These are phyloP conservation scores for Psilocybe tampanensis DNA, from an alignment of 768 basidiomycete species.

Conservation along the genomic window DNA sequence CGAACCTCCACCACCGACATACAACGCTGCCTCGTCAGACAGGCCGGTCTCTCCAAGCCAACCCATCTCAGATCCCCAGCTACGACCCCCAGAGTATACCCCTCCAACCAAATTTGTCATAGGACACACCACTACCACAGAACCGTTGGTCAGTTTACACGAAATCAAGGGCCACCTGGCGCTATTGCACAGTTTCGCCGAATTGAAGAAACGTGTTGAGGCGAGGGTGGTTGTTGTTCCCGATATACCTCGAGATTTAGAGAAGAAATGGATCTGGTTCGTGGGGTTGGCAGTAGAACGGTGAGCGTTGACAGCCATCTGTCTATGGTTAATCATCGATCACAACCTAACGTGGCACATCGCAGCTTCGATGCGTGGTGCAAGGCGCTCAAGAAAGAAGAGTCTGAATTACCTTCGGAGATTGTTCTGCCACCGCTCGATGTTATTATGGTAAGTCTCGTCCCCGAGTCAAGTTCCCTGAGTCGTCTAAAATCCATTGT, in stretches of 20 bases:
- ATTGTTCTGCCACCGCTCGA: constrained; percentile 36
- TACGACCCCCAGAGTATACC: constrained; percentile 28
- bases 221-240: neutral
- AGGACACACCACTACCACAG: constrained; percentile 22
- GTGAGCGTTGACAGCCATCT: constrained; percentile 13
- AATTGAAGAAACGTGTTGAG: neutral
- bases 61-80: neutral
- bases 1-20: constrained; percentile 11
- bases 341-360: neutral
- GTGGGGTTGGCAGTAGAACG: constrained; percentile 38
- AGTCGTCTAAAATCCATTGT: neutral
- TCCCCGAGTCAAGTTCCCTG: neutral
- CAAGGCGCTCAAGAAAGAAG: constrained; percentile 9
- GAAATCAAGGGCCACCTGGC: constrained; percentile 5
- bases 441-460: constrained; percentile 35
- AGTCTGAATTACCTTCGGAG: constrained; percentile 7
- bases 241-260: neutral
- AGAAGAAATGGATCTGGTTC: constrained; percentile 33
- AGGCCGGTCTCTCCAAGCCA: neutral
- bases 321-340: neutral
- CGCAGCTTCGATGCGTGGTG: constrained; percentile 34
- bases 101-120: constrained; percentile 32
- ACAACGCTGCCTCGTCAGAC: neutral
- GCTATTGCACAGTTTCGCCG: neutral
- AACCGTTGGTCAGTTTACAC: constrained; percentile 27